These are phyloP conservation scores for Sordaria brevicollis DNA, from an alignment of 495 filamentous ascomycete genomes.

Conservation along the genomic window DNA sequence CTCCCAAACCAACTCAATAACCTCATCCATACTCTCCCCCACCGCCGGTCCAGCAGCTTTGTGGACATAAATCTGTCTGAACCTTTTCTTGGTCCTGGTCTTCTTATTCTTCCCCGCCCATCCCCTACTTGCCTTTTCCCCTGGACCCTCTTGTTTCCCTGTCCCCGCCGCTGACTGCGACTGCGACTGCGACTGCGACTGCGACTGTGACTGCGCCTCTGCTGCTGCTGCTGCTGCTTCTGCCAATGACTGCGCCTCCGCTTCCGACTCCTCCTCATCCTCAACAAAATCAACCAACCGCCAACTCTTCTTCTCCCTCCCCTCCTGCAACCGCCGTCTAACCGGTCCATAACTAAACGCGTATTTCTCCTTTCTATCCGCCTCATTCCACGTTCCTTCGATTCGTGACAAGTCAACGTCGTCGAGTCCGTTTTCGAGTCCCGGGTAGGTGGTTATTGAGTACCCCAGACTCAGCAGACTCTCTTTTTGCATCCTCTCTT, in stretches of 20 bases:
- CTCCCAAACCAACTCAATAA: slow-evolving; percentile 25
- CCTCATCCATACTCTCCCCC: slow-evolving; percentile 16
- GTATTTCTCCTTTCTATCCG: slow-evolving; percentile 28
- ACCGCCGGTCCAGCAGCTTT: neutral
- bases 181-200: too few relatives aligned
- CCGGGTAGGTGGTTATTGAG: slow-evolving; percentile 44
- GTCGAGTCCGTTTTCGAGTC: slow-evolving; percentile 30
- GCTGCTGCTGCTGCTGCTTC: too few relatives aligned
- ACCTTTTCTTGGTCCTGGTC: too few relatives aligned
- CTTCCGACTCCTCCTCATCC: neutral
- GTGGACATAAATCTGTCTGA: slow-evolving; percentile 22
- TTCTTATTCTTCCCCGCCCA: neutral
- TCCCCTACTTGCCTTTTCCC: neutral
- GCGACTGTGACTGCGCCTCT: too few relatives aligned
- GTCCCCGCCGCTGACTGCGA: neutral
- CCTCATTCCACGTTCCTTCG: slow-evolving; percentile 54
- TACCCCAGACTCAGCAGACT: slow-evolving; percentile 55
- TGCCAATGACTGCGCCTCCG: too few relatives aligned
- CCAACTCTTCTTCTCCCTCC: slow-evolving; percentile 28
- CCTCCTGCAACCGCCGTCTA: slow-evolving; percentile 14
- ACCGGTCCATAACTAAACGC: slow-evolving; percentile 45
- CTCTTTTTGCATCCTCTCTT: neutral
- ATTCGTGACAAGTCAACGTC: slow-evolving; percentile 43
- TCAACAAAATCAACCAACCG: slow-evolving; percentile 10
- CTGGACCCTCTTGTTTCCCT: neutral